phyloP scores from a whole-genome alignment of 2,329 filamentous ascomycete genomes.

The Dactylellina drechsleri region DNA sequence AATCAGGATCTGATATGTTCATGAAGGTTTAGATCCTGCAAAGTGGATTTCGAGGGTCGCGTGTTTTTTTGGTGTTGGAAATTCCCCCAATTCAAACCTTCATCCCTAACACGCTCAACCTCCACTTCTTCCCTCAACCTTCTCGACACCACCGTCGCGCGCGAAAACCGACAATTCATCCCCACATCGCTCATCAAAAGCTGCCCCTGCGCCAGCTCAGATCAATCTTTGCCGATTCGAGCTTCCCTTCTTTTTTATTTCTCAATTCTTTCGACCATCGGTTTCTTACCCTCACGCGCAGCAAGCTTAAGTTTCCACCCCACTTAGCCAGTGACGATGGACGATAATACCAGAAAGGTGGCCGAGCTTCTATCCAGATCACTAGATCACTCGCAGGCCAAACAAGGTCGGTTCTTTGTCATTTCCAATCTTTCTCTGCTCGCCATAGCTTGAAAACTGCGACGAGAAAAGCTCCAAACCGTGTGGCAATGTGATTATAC shows the following conservation, averaged over 20 bases:
- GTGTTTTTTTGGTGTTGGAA: conserved; percentile 48
- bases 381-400: conserved; percentile 85
- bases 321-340: conserved; percentile 65
- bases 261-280: conserved; percentile 6
- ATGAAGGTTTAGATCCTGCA: conserved; percentile 14
- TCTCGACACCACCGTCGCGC: conserved; percentile 23
- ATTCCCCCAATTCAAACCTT: conserved; percentile 16
- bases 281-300: conserved; percentile 4
- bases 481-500: not conserved
- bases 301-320: conserved; percentile 22
- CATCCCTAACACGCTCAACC: conserved; percentile 29
- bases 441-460: no score
- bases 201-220: not conserved
- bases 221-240: not conserved
- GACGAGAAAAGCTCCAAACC: no score
- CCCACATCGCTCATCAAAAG: conserved; percentile 19
- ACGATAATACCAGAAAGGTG: conserved; percentile 71
- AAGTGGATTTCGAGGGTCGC: conserved; percentile 14
- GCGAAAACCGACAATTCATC: conserved; percentile 13
- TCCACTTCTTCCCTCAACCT: not conserved
- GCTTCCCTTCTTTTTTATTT: conserved; percentile 2
- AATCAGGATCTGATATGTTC: no score
- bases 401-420: conserved; percentile 75
- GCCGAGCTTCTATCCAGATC: conserved; percentile 90
- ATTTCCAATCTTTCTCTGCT: not conserved